These are phyloP conservation scores for Penicillium ucsense DNA, from an alignment of 495 filamentous ascomycete genomes.

Conservation along the genomic window DNA sequence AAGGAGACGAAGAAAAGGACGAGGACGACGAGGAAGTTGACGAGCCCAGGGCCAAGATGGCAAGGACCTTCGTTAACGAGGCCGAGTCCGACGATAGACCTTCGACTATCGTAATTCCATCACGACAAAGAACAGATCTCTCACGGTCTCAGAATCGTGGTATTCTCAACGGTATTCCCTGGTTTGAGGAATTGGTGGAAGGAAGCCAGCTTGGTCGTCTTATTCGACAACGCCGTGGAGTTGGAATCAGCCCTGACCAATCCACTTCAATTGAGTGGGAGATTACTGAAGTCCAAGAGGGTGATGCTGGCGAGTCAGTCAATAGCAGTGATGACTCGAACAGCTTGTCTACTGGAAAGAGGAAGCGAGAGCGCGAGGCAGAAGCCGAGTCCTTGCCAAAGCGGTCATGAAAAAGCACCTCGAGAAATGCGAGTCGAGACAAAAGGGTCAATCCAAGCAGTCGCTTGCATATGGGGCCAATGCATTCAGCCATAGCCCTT, in stretches of 20 bases:
- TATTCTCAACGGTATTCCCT: conserved; percentile 51
- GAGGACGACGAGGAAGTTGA: conserved; percentile 23
- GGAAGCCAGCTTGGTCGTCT: conserved; percentile 61
- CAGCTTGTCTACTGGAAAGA: conserved; percentile 19
- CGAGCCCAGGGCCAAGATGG: conserved; percentile 3
- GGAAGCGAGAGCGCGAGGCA: conserved; percentile 21
- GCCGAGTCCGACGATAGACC: conserved; percentile 3
- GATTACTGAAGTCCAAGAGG: conserved; percentile 64
- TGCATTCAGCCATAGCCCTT: too few species aligned
- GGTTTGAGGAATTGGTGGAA: conserved; percentile 74
- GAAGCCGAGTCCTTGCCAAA: conserved; percentile 7
- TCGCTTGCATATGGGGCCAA: too few species aligned
- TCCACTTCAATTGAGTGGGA: conserved; percentile 69
- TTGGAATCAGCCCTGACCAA: conserved; percentile 44
- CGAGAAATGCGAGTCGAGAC: not conserved
- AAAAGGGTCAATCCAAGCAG: not conserved
- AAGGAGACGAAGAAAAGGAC: too few species aligned
- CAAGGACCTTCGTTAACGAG: conserved; percentile 1
- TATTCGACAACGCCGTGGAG: conserved; percentile 48
- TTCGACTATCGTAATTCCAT: conserved; percentile 14
- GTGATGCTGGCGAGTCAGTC: conserved; percentile 28
- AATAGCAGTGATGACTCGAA: conserved; percentile 12
- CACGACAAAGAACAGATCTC: conserved; percentile 10
- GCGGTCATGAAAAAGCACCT: conserved; percentile 1
- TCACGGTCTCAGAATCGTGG: conserved; percentile 22